Percentiles rank a stretch among this genome's conserved stretches.
phyloP scores from a whole-genome alignment of 106 monocot genomes.

The Dendrobium catenatum region DNA sequence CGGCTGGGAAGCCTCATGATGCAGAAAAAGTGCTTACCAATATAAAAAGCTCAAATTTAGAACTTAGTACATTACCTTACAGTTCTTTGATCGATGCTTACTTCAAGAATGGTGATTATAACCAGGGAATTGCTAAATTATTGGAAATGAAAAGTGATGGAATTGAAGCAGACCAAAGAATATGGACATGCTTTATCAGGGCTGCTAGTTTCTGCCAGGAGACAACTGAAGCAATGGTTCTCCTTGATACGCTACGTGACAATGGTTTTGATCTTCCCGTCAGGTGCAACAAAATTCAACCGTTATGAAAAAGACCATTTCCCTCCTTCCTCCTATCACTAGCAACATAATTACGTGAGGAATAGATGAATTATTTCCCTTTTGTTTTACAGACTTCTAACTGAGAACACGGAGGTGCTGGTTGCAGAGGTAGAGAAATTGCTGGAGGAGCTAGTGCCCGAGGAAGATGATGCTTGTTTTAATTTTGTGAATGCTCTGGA shows the following conservation, averaged over 20 bases:
- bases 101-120: conserved; percentile 72
- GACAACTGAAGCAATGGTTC: conserved; percentile 49
- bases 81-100: conserved; percentile 94
- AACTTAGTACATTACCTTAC: conserved; percentile 67
- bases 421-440: conserved; percentile 53
- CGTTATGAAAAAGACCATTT: background rate
- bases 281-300: conserved; percentile 30
- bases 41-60: conserved; percentile 54
- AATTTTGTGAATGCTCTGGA: conserved; percentile 93
- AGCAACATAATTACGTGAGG: background rate
- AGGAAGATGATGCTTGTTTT: conserved; percentile 78
- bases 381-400: conserved; percentile 52
- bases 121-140: conserved; percentile 54
- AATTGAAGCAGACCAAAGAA: conserved; percentile 73
- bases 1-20: conserved; percentile 64
- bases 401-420: conserved; percentile 45
- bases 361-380: background rate
- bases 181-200: conserved; percentile 95
- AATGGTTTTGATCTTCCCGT: conserved; percentile 84
- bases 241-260: conserved; percentile 51
- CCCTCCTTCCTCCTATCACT: background rate
- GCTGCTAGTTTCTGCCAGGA: conserved; percentile 86
- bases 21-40: conserved; percentile 78
- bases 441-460: conserved; percentile 46
- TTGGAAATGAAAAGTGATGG: conserved; percentile 74